phyloP scores from a whole-genome alignment of 2,329 filamentous ascomycete genomes.

The Tolypocladium endophyticum region DNA sequence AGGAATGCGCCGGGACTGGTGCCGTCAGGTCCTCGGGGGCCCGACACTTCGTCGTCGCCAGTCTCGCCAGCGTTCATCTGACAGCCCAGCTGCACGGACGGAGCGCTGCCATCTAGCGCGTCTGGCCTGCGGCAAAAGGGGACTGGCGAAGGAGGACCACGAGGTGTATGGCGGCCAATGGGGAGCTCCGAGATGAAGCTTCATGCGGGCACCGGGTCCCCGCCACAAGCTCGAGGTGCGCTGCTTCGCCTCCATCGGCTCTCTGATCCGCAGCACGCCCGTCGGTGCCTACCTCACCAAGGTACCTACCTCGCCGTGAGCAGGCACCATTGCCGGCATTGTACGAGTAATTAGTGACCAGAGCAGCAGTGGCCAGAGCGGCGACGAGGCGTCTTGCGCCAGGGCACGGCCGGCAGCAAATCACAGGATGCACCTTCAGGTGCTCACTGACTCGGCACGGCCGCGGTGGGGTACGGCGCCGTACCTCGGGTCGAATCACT shows the following conservation, averaged over 20 bases:
- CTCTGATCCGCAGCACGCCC: not conserved
- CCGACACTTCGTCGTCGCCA: not conserved
- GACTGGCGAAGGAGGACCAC: not conserved
- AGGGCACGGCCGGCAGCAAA: constrained; percentile 4
- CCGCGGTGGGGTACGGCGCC: not conserved
- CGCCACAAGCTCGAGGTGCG: not conserved
- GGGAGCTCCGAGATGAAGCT: constrained; percentile 1
- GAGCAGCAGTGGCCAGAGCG: constrained; percentile 1
- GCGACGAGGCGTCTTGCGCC: not conserved
- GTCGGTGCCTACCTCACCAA: not conserved
- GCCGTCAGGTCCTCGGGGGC: not conserved
- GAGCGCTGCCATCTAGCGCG: not conserved
- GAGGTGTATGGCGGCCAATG: not conserved
- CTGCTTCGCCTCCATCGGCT: not conserved
- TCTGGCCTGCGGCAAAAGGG: not conserved
- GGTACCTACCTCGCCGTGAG: not conserved
- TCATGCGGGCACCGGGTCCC: not conserved
- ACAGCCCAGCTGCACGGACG: not conserved
- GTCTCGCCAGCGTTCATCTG: not conserved
- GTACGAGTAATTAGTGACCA: not conserved
- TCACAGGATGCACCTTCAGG: not conserved
- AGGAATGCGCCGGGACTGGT: not conserved
- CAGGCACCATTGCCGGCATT: not conserved
- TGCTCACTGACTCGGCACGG: constrained; percentile 6
- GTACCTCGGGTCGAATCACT: not conserved